These are phyloP conservation scores for Podospora fimiseda DNA, from an alignment of 495 filamentous ascomycete genomes.

Conservation along the genomic window DNA sequence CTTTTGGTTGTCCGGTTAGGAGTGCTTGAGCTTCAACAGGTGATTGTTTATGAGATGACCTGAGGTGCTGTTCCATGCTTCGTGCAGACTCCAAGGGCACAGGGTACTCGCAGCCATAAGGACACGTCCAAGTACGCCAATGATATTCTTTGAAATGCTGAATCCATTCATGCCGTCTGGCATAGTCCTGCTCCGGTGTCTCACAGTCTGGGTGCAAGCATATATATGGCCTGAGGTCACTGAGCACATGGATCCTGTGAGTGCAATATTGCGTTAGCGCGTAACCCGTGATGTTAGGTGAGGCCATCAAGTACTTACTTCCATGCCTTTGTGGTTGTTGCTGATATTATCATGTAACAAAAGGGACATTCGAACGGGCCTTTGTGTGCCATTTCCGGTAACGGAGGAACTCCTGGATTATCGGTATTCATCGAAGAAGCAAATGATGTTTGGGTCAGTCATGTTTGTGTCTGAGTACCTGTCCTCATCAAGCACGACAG, in stretches of 20 bases:
- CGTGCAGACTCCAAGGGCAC: not conserved
- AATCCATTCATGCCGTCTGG: not conserved
- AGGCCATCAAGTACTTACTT: constrained; percentile 16
- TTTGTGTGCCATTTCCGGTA: constrained; percentile 9
- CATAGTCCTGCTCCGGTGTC: not conserved
- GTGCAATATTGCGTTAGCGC: not conserved
- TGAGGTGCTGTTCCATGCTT: not conserved
- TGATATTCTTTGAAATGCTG: not conserved
- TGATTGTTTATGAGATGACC: not conserved
- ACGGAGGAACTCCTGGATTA: constrained; percentile 9
- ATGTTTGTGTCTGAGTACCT: constrained; percentile 11
- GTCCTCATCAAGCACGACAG: constrained; percentile 13
- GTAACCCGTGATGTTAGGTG: not conserved
- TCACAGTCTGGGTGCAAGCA: not conserved
- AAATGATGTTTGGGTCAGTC: constrained; percentile 18
- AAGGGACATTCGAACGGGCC: constrained; percentile 32
- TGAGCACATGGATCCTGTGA: not conserved
- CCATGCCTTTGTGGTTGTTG: constrained; percentile 27
- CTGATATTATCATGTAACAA: constrained; percentile 26
- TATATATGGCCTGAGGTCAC: not conserved
- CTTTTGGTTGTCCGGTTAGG: not conserved
- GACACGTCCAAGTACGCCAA: not conserved
- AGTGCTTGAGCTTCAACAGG: not conserved
- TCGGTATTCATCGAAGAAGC: constrained; percentile 3
- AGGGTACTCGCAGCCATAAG: not conserved